phyloP scores from a whole-genome alignment of 148 eudicot species.

The Rhododendron molle region DNA sequence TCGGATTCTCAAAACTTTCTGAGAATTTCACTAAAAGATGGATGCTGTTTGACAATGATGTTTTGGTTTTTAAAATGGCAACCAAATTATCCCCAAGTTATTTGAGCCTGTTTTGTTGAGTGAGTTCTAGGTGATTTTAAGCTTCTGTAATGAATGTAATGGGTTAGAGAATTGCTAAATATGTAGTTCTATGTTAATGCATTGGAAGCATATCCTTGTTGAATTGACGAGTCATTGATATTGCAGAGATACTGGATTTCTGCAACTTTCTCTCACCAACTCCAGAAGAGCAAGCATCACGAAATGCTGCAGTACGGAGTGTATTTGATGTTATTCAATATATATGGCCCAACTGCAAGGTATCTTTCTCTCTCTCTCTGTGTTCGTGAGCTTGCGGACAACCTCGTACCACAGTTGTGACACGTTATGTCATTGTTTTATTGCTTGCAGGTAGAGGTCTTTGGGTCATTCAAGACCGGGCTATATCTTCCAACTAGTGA shows the following conservation, averaged over 20 bases:
- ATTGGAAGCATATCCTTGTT: neutral
- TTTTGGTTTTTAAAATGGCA: neutral
- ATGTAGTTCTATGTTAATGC: neutral
- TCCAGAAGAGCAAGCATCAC: slow-evolving; percentile 65
- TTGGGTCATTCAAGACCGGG: slow-evolving; percentile 96
- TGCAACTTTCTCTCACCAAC: slow-evolving; percentile 96
- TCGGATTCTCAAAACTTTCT: neutral
- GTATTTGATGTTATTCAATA: slow-evolving; percentile 74
- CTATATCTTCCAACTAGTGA: slow-evolving; percentile 95
- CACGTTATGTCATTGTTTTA: neutral
- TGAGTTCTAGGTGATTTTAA: neutral
- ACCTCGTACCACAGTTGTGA: neutral
- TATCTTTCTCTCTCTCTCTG: slow-evolving; percentile 10
- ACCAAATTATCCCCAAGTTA: neutral
- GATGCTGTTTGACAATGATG: neutral
- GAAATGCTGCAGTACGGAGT: slow-evolving; percentile 63
- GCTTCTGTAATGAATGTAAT: neutral
- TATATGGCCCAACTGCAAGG: slow-evolving; percentile 93
- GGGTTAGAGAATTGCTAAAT: neutral
- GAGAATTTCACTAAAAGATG: neutral
- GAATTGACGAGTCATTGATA: neutral
- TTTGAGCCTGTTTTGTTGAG: neutral
- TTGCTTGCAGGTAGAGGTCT: slow-evolving; percentile 79
- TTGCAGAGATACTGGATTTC: slow-evolving; percentile 87
- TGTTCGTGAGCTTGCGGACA: neutral